Conservation (phyloP, 257 asterid species). For the Solanum arcanum region DNA sequence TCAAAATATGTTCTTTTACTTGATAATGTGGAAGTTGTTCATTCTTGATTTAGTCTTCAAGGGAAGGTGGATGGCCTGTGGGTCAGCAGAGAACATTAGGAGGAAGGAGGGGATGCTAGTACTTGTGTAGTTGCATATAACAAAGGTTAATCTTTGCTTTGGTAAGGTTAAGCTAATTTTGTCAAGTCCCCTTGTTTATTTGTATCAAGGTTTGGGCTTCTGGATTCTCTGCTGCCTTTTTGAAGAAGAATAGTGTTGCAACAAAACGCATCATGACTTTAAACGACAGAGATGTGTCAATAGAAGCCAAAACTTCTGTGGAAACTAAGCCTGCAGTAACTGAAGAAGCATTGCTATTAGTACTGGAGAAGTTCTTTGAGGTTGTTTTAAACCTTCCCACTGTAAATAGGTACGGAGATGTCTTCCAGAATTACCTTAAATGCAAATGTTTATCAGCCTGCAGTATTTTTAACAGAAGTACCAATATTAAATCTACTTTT, state of each 20-base stretch:
- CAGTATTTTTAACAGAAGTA: not conserved
- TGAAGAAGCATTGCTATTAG: constrained; percentile 55
- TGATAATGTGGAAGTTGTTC: not conserved
- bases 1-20: not conserved
- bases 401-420: constrained; percentile 47
- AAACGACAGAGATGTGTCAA: constrained; percentile 12
- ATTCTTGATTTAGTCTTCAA: not conserved
- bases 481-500: not conserved
- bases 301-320: constrained; percentile 31
- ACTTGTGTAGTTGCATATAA: not conserved
- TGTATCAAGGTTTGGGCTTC: constrained; percentile 73
- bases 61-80: not conserved
- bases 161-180: not conserved
- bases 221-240: constrained; percentile 87
- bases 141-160: not conserved
- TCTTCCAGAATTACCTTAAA: not conserved
- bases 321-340: constrained; percentile 62
- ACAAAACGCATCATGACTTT: constrained; percentile 33
- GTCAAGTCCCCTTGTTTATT: not conserved
- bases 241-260: constrained; percentile 76
- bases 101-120: not conserved
- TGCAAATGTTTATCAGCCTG: not conserved
- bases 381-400: constrained; percentile 66
- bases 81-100: not conserved
- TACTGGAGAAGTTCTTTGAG: constrained; percentile 68